Conservation (phyloP, 2,329 filamentous ascomycete species). For the Xylariaceae sp. region DNA sequence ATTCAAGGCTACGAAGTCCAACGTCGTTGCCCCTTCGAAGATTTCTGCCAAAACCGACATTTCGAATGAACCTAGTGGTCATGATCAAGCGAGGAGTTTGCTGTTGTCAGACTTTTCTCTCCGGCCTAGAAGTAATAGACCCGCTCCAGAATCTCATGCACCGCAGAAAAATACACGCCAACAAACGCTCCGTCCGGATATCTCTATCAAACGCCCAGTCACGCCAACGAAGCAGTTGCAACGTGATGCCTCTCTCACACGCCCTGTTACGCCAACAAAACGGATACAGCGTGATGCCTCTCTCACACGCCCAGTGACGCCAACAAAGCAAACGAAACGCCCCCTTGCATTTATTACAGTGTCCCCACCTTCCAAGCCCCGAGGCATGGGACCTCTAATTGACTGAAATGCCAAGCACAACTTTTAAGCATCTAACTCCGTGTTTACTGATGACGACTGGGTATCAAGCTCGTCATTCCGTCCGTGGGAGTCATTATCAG, state of each 20-base stretch:
- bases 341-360: conserved; percentile 23
- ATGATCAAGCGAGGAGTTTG: conserved; percentile 12
- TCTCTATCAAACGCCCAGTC: conserved; percentile 17
- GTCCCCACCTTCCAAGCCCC: conserved; percentile 29
- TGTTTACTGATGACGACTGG: not conserved
- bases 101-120: conserved; percentile 29
- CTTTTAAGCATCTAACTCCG: no score
- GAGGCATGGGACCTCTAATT: conserved; percentile 28
- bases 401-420: conserved; percentile 17
- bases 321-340: conserved; percentile 19
- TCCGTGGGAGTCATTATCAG: not conserved
- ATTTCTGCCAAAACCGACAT: conserved; percentile 26
- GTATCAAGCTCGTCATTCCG: not conserved
- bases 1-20: conserved; percentile 30
- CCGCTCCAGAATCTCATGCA: conserved; percentile 6
- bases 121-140: conserved; percentile 24
- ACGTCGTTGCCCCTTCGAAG: conserved; percentile 19
- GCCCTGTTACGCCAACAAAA: conserved; percentile 19
- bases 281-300: conserved; percentile 8
- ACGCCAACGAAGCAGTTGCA: conserved; percentile 25
- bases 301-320: conserved; percentile 24
- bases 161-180: conserved; percentile 14
- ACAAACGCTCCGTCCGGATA: conserved; percentile 11
- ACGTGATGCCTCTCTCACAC: conserved; percentile 2
- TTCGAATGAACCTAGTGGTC: conserved; percentile 17